A percentile compares a stretch with the other conserved stretches of the same genome.
Conservation (phyloP, 495 filamentous ascomycete species). For the Tuber brumale region DNA sequence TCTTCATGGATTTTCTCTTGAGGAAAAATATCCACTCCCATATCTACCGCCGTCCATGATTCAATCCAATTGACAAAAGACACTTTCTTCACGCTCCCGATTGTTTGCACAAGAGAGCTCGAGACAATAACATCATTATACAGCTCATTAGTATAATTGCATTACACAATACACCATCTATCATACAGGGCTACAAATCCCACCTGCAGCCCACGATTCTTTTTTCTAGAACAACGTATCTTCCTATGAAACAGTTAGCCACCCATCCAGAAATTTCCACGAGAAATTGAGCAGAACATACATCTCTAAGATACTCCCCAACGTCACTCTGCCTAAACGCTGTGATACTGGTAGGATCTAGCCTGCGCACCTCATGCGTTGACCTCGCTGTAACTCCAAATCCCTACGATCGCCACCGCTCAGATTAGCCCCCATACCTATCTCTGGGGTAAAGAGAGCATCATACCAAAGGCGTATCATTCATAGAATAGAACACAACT, state of each 20-base stretch:
- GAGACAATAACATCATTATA: constrained; percentile 28
- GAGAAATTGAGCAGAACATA: constrained; percentile 17
- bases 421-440: not conserved
- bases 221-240: constrained; percentile 38
- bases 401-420: constrained; percentile 47
- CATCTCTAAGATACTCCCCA: constrained; percentile 86
- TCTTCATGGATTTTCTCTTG: not conserved
- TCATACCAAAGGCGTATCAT: constrained; percentile 64
- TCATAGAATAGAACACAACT: constrained; percentile 68
- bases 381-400: constrained; percentile 80
- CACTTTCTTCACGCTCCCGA: not conserved
- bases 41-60: not conserved
- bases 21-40: not conserved
- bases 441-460: not conserved
- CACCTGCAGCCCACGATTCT: constrained; percentile 8
- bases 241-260: constrained; percentile 33
- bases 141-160: not conserved
- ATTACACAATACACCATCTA: constrained; percentile 28
- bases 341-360: constrained; percentile 84
- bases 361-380: constrained; percentile 66
- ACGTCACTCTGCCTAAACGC: constrained; percentile 82
- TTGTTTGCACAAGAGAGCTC: not conserved
- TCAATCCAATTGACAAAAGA: not conserved
- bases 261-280: not conserved
- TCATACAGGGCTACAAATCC: constrained; percentile 21